Base-by-base conservation (phyloP, 2,329 filamentous ascomycete species). In the Fusarium succisae region DNA sequence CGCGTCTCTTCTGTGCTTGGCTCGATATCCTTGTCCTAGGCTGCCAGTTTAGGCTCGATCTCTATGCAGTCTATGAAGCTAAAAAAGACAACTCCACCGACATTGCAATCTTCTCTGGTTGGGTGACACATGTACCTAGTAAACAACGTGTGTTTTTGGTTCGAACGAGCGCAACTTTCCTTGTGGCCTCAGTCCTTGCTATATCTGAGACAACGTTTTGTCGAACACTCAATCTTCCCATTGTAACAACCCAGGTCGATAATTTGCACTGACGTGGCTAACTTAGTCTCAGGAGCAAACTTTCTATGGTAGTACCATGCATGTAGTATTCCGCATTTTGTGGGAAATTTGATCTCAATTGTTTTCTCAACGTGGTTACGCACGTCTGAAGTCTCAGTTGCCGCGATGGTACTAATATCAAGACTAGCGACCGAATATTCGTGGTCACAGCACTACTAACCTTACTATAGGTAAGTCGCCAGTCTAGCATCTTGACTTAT, bases 131-230 rank as follows among this genome's bases (percentile, higher is more conserved):
- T 22, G 50, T 28, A 24, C 12, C 28, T 32, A 50, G 30, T 41
- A 37, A 38, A 28, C 35, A 38, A 28, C 50, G 13, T 41, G 18
- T 12, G 35, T 28, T 59, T 43, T 62, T 32, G 35, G 66, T 47
- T 55, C 51, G 35, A 60, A 63, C 66, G 55, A 45, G 35, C 44
- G 45, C 63, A 45, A 67, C 63, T 63, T 53, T 53, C 62, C 61
- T 45, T 63, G n/a, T 45, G 22, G 43, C 67, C 63, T 65, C 48
- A 38, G 53, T 57, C 60, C 41, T 58, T 43, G 41, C 50, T 68
- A 47, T 66, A 72, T 66, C 68, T 66, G 68, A 74, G 72, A 74
- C 72, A 57, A 37, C 37, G n/a, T 47, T 61, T 47, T 47, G 45
- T 26, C 57, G 38, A 56, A 44, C 43, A 47, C 56, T 70, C 39